Percentiles rank a stretch among this genome's conserved stretches.
phyloP scores from a whole-genome alignment of 345 rosid species.

The Syzygium grande region DNA sequence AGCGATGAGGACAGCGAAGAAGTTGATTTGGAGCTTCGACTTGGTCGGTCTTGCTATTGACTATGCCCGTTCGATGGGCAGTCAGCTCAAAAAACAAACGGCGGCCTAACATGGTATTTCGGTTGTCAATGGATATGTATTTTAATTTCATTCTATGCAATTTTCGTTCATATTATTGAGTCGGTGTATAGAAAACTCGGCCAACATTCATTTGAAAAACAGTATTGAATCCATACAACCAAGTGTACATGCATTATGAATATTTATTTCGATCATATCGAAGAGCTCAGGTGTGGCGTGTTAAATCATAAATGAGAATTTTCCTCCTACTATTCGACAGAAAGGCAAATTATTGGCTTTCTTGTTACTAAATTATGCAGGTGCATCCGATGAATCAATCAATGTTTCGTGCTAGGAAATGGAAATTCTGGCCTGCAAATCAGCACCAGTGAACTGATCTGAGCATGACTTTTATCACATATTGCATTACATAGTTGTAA shows the following conservation, averaged over 20 bases:
- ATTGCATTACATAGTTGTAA: neutral
- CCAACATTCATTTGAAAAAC: neutral
- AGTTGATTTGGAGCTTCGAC: slow-evolving; percentile 86
- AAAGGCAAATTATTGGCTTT: neutral
- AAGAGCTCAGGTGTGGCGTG: neutral
- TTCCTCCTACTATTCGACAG: neutral
- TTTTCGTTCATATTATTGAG: neutral
- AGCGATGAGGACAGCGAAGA: slow-evolving; percentile 28
- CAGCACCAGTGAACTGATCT: neutral
- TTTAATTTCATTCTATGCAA: neutral
- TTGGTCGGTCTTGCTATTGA: slow-evolving; percentile 31
- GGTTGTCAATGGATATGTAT: neutral
- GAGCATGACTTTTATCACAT: neutral
- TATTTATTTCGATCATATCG: neutral
- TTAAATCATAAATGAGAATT: neutral
- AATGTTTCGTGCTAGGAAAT: neutral
- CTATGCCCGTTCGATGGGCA: neutral
- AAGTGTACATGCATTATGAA: neutral
- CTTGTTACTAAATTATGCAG: neutral
- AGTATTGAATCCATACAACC: neutral
- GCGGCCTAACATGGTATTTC: neutral
- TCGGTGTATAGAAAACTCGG: neutral
- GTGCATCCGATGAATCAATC: neutral
- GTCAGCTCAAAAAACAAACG: neutral
- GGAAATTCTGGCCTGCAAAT: neutral